These are phyloP conservation scores for Sporothrix inflata DNA, from an alignment of 2,329 filamentous ascomycete genomes.

Conservation along the genomic window DNA sequence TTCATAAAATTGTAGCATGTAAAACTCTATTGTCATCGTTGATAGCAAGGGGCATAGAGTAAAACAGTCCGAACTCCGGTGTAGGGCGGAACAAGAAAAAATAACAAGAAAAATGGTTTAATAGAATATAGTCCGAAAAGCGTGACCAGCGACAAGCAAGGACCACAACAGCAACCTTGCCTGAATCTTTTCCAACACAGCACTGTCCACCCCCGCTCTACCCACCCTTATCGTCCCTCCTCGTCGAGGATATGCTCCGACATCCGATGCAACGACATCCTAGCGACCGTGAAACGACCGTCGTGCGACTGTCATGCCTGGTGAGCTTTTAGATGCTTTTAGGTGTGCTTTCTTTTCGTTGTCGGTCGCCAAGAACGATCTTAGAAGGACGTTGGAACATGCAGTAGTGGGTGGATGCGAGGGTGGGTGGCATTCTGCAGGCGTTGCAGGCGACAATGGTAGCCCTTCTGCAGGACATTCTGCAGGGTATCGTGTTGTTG, in stretches of 20 bases:
- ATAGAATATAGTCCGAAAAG: slow-evolving; percentile 4
- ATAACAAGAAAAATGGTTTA: background rate
- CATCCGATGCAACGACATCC: slow-evolving; percentile 7
- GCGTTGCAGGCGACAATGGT: background rate
- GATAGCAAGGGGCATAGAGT: background rate
- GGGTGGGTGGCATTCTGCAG: background rate
- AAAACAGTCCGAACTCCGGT: background rate
- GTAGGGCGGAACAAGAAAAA: background rate
- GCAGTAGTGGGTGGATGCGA: slow-evolving; percentile 10
- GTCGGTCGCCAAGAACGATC: slow-evolving; percentile 26
- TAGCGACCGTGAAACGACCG: background rate
- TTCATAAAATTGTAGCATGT: background rate
- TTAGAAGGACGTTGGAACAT: slow-evolving; percentile 14
- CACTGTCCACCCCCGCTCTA: no score
- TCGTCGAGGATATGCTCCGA: background rate
- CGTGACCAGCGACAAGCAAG: background rate
- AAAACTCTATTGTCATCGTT: background rate
- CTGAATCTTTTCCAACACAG: no score
- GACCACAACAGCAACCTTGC: background rate
- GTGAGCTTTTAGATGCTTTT: background rate
- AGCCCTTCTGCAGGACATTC: background rate
- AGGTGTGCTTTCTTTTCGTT: background rate
- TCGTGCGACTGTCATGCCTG: background rate
- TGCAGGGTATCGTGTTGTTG: background rate
- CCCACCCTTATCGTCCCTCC: background rate